Evolutionary conservation across 169 alveolate species (phyloP), one percentile per base, ranked within the genome.

Genomic region (Eimeria sp.): DNA sequence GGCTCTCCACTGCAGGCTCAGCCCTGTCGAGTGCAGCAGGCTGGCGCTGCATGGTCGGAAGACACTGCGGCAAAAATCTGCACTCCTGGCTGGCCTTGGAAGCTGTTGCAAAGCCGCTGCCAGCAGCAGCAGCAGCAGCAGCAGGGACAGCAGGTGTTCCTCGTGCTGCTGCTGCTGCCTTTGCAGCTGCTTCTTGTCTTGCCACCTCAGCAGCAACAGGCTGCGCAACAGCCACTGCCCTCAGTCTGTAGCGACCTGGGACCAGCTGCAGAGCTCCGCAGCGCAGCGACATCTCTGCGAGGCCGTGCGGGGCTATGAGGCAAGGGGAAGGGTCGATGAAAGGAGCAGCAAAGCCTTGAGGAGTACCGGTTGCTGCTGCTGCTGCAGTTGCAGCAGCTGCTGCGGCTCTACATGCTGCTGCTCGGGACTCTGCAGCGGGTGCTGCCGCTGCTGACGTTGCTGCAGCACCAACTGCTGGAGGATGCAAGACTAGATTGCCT

Each of bases 341-440:
- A 23, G 91, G 91, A 18, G 37, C 40, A 18, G 30, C 54, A 8
- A 76, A 43, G 6, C 62, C 85, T 33, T 40, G 10, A 49, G 49
- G 30, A 23, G 40, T 9, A 64, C 2, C 58, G 9, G 43, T 64
- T 60, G 76, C 91, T 14, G 56, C 49, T 9, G 78, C n/a, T 62
- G 78, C 91, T 27, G 88, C 66, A 23, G 88, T 40, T 52, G 88
- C 64, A 13, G 88, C 85, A 10, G 46, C 71, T 80, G 91, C 66
- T 25, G 40, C 71, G 18, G 49, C 72, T 27, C 49, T 52, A 23
- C 43, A 0, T 46, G 72, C 71, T 40, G 72, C 37, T 20, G 16
- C 66, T 27, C 8, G 68, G 62, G 66, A 16, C 0, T 30, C 37
- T 46, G n/a, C 16, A 40, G 1, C 30, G 18, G 66, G 66, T 78